Evolutionary conservation across 805 yeast genomes (phyloP).

Genomic region (Blastobotrys parvus): DNA sequence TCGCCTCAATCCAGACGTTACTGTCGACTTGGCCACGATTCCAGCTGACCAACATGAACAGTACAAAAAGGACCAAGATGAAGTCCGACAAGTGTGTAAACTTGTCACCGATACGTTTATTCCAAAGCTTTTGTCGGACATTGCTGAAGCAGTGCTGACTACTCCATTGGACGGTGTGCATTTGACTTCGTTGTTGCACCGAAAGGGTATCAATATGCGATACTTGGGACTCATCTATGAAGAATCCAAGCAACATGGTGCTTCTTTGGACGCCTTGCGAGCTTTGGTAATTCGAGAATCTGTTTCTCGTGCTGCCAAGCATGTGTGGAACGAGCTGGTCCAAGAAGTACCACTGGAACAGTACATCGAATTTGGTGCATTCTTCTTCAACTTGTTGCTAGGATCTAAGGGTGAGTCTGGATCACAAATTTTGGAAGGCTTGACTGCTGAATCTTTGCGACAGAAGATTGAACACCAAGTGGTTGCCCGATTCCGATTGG

Average conservation of each 20-base stretch:
- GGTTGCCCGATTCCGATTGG: constrained; percentile 52
- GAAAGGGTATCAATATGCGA: constrained; percentile 79
- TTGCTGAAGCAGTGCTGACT: constrained; percentile 39
- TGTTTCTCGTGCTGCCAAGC: constrained; percentile 73
- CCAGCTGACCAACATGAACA: constrained; percentile 30
- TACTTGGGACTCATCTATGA: constrained; percentile 64
- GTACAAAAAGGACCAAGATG: constrained; percentile 46
- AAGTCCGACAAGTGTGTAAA: constrained; percentile 61
- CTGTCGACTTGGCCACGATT: constrained; percentile 34
- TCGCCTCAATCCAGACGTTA: constrained; percentile 71
- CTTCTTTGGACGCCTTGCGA: constrained; percentile 33
- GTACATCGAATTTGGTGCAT: constrained; percentile 54
- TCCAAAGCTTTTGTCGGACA: constrained; percentile 51
- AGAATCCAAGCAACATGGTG: constrained; percentile 25
- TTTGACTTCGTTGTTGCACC: constrained; percentile 60
- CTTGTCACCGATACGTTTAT: constrained; percentile 52
- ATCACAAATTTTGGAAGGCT: constrained; percentile 33
- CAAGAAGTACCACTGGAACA: constrained; percentile 42
- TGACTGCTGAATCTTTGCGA: constrained; percentile 38
- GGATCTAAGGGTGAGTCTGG: background rate
- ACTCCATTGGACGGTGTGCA: constrained; percentile 81
- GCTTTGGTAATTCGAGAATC: constrained; percentile 61
- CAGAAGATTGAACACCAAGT: constrained; percentile 46
- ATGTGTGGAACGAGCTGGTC: constrained; percentile 48
- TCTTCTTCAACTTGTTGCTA: constrained; percentile 47